phyloP scores from a whole-genome alignment of 148 eudicot species.

The Selenicereus undatus region DNA sequence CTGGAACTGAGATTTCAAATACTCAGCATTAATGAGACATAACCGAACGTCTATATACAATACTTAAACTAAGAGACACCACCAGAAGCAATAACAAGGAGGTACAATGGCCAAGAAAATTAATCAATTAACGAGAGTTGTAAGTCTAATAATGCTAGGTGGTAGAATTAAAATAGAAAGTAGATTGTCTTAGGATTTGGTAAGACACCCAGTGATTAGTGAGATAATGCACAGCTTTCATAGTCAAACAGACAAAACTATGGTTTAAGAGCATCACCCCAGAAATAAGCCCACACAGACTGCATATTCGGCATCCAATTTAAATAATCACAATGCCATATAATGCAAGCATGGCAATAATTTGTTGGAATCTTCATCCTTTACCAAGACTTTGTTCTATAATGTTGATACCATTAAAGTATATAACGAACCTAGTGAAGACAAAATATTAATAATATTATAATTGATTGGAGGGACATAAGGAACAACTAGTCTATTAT shows the following conservation, averaged over 20 bases:
- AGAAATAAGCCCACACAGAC: no score
- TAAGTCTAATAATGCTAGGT: neutral
- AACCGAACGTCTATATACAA: neutral
- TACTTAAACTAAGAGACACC: neutral
- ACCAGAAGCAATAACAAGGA: neutral
- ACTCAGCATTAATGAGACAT: no score
- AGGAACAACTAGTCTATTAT: neutral
- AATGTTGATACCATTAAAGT: neutral
- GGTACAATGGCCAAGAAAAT: no score
- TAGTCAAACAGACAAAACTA: no score
- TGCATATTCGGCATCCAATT: no score
- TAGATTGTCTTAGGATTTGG: no score
- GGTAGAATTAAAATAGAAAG: neutral
- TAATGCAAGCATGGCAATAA: neutral
- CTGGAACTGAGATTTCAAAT: neutral
- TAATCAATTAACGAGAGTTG: no score
- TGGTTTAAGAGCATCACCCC: no score
- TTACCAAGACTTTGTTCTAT: neutral
- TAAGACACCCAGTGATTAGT: no score
- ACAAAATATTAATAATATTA: neutral
- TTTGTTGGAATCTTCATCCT: neutral
- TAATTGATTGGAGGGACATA: neutral
- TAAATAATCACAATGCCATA: no score
- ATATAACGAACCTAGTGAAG: neutral
- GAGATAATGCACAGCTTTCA: no score